phyloP scores from a whole-genome alignment of 805 yeast species.

The Starmerella bombicola region DNA sequence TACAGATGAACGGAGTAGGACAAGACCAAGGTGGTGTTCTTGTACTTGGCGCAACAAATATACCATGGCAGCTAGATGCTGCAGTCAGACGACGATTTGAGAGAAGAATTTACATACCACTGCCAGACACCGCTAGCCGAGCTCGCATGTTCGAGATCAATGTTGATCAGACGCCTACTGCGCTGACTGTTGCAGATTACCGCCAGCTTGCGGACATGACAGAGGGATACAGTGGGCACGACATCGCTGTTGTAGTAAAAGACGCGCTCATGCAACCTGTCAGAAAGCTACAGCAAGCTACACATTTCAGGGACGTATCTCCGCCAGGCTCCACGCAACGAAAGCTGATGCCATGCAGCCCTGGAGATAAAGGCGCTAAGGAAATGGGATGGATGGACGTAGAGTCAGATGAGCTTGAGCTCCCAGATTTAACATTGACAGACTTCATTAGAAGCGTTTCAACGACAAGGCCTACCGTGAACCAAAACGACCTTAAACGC shows the following conservation, averaged over 20 bases:
- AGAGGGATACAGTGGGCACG: conserved; percentile 95
- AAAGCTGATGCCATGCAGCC: conserved; percentile 84
- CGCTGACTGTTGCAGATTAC: conserved; percentile 58
- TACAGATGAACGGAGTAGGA: conserved; percentile 99
- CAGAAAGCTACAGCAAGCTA: conserved; percentile 86
- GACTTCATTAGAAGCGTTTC: conserved; percentile 90
- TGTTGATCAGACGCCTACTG: conserved; percentile 81
- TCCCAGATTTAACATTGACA: conserved; percentile 78
- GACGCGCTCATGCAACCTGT: conserved; percentile 98
- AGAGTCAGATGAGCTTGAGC: conserved; percentile 74
- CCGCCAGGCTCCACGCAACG: conserved; percentile 19
- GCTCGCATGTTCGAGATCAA: conserved; percentile 88
- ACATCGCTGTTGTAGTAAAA: conserved; percentile 88
- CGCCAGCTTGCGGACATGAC: conserved; percentile 80
- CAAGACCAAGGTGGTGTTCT: conserved; percentile 85
- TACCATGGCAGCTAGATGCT: conserved; percentile 97
- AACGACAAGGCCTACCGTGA: conserved; percentile 89
- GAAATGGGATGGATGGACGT: conserved; percentile 93
- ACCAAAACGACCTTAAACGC: conserved; percentile 63
- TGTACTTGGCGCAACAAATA: conserved; percentile 93
- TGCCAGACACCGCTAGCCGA: conserved; percentile 90
- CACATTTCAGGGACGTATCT: conserved; percentile 66
- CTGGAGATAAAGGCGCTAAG: conserved; percentile 76
- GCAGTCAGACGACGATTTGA: conserved; percentile 96
- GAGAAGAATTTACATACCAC: conserved; percentile 82